Base-by-base conservation (phyloP, 2,329 filamentous ascomycete species). In the Phialophora chinensis region DNA sequence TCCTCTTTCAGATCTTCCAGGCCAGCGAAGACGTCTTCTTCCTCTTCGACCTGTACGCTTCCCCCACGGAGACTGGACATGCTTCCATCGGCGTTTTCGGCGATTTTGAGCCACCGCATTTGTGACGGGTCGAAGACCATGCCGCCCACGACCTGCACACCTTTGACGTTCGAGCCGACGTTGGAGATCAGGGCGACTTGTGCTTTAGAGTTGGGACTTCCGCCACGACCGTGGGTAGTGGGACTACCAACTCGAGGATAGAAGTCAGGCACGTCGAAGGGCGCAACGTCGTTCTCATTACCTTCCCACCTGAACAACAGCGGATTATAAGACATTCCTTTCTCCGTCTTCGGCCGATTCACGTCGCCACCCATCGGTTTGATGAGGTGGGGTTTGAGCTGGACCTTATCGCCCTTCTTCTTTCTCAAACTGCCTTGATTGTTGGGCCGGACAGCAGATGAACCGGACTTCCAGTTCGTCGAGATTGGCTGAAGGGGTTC, bases 91-190 rank as follows among this genome's bases (percentile, higher is more conserved):
- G 62, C 33, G 20, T 71, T 67, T 52, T 71, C 69, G 82, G 68
- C 83, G 67, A 95, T 83, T 78, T 97, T 97, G 64, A 98, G 85
- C 95, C 95, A 99, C 77, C 93, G 96, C 94, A 99, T 98, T 73
- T 92, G 92, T 69, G 92, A 90, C 3, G 95, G 95, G 75, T 99
- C 95, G 77, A 98, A 99, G 10, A 98, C 91, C 95, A 99, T 99
- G 72, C 93, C 92, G n/a, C 93, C 91, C 65, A 97, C 93, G 42
- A 97, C 91, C 79, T 97, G 93, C 14, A 97, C 90, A 68, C 92
- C 93, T 17, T 65, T 70, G 74, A 94, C 91, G 68, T 90, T 89
- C 4, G 89, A 86, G 62, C 90, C 91, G 71, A 97, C 91, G 71
- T 97, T 95, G 56, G 93, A 93, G 74, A 99, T 99, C 20, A 99